A percentile compares a stretch with the other conserved stretches of the same genome.
Evolutionary conservation across 139 green algal species (phyloP).

Genomic region (Deuterostichococcus epilithicus): DNA sequence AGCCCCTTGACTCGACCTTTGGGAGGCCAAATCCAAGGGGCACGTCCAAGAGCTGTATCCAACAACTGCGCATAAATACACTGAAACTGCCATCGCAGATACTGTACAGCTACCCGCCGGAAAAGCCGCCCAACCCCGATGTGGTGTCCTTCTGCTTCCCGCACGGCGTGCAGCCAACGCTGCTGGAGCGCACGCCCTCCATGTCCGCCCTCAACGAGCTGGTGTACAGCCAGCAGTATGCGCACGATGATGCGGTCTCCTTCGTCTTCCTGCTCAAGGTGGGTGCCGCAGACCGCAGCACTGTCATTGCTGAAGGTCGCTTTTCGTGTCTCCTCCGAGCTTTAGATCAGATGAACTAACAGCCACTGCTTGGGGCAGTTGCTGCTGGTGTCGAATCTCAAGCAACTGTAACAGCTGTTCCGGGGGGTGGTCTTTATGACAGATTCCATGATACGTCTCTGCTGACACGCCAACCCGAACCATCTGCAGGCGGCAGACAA

Average conservation of each 20-base stretch:
- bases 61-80: not conserved
- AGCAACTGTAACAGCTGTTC: too few relatives aligned
- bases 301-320: too few relatives aligned
- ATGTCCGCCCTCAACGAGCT: slow-evolving; percentile 69
- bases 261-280: slow-evolving; percentile 80
- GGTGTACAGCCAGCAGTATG: slow-evolving; percentile 60
- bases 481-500: slow-evolving; percentile 50
- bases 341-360: too few relatives aligned
- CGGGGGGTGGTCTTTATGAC: not conserved
- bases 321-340: too few relatives aligned
- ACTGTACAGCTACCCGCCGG: slow-evolving; percentile 52
- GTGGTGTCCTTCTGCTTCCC: slow-evolving; percentile 77
- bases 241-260: slow-evolving; percentile 45
- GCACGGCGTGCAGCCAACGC: slow-evolving; percentile 52
- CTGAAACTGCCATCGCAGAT: slow-evolving; percentile 21
- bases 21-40: not conserved
- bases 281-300: not conserved
- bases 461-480: too few relatives aligned
- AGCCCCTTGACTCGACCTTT: not conserved
- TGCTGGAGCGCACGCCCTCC: slow-evolving; percentile 64
- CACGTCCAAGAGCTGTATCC: not conserved
- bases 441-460: not conserved
- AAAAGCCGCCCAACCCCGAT: slow-evolving; percentile 24
- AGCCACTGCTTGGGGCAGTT: too few relatives aligned
- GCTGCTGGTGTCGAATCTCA: too few relatives aligned